Conservation (phyloP, 108 stramenopile genomes). For the Nannochloropsis salina region DNA sequence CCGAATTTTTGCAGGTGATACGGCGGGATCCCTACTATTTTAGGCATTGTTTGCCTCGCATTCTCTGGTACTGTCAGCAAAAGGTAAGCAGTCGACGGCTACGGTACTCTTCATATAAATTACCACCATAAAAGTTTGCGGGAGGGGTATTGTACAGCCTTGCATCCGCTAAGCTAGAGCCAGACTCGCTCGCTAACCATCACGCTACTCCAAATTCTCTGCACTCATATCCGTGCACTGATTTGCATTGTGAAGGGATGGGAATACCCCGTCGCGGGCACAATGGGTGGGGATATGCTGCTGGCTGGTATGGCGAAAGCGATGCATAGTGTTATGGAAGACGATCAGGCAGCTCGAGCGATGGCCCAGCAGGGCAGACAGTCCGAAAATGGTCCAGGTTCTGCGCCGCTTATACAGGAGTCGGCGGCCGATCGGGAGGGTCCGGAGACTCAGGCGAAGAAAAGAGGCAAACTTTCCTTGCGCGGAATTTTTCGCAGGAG, state of each 20-base stretch:
- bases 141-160: no score
- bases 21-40: neutral
- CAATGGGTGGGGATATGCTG: neutral
- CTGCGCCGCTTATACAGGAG: neutral
- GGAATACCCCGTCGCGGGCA: constrained; percentile 1
- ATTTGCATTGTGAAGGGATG: neutral
- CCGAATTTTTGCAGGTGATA: neutral
- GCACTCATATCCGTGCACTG: no score
- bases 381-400: neutral
- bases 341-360: neutral
- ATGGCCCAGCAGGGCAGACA: neutral
- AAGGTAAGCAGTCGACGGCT: neutral
- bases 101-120: no score
- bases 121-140: no score
- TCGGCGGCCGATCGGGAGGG: neutral
- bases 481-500: neutral
- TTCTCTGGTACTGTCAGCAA: constrained; percentile 20
- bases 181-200: no score
- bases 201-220: no score
- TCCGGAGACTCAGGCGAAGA: neutral
- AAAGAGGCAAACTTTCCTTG: neutral
- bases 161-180: no score
- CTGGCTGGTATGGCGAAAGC: neutral
- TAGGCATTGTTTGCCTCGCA: neutral
- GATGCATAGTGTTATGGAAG: neutral